These are phyloP conservation scores for Carex sylvatica DNA, from an alignment of 202 grass and related monocot species.

Conservation along the genomic window DNA sequence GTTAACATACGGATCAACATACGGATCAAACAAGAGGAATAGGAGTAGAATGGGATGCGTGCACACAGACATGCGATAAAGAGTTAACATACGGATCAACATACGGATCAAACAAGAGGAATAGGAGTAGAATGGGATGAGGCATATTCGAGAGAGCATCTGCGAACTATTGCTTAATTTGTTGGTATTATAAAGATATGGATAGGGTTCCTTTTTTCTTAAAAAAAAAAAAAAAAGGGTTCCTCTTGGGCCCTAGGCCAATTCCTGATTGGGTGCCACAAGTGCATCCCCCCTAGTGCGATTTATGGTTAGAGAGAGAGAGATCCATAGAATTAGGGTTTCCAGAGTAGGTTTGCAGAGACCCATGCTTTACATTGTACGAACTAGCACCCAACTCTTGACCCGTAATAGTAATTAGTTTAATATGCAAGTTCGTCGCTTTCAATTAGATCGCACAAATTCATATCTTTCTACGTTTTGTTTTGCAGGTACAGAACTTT, in stretches of 20 bases:
- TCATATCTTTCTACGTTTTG: too few relatives aligned
- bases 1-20: constrained; percentile 1
- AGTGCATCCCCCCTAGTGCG: constrained; percentile 10
- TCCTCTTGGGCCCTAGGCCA: background rate
- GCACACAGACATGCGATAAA: background rate
- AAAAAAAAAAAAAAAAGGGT: too few relatives aligned
- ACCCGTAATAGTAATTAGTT: constrained; percentile 22
- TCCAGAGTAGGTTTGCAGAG: constrained; percentile 26
- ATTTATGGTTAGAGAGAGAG: constrained; percentile 1
- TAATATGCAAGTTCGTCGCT: background rate
- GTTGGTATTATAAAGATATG: constrained; percentile 17
- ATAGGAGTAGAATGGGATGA: background rate
- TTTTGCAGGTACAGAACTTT: too few relatives aligned
- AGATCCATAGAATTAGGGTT: constrained; percentile 16
- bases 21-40: constrained; percentile 12
- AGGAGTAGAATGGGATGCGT: background rate
- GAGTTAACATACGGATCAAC: background rate
- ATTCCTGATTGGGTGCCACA: constrained; percentile 4
- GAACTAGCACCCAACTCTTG: constrained; percentile 28
- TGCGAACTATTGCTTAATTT: constrained; percentile 4
- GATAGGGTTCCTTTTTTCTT: constrained; percentile 12
- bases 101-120: constrained; percentile 12
- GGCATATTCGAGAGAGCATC: background rate
- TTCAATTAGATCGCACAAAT: background rate
- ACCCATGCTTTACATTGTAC: constrained; percentile 28